Evolutionary conservation across 352 stramenopile genomes (phyloP).

Genomic region (Peronospora farinosa): DNA sequence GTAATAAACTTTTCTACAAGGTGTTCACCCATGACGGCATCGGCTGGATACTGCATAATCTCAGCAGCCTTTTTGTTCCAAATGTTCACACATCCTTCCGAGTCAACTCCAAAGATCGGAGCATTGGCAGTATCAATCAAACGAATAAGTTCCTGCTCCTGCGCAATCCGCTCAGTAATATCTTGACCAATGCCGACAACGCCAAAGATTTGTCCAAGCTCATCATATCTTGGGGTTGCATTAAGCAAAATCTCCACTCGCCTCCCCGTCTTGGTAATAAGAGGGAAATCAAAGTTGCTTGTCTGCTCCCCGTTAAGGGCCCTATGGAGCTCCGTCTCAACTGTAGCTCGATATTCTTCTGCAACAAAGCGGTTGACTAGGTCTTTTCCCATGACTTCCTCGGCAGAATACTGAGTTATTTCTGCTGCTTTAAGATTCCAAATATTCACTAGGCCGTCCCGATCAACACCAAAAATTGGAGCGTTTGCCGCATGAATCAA

Average conservation of each 20-base stretch:
- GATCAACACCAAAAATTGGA: slow-evolving; percentile 70
- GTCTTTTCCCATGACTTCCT: slow-evolving; percentile 74
- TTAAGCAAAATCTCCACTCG: slow-evolving; percentile 55
- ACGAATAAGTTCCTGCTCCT: slow-evolving; percentile 60
- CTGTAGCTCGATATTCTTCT: slow-evolving; percentile 26
- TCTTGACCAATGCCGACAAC: slow-evolving; percentile 79
- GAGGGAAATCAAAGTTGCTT: slow-evolving; percentile 77
- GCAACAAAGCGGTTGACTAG: slow-evolving; percentile 56
- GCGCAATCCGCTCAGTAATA: slow-evolving; percentile 48
- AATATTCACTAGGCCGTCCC: slow-evolving; percentile 49
- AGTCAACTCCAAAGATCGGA: slow-evolving; percentile 67
- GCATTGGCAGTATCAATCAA: slow-evolving; percentile 72
- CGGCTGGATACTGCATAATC: slow-evolving; percentile 50
- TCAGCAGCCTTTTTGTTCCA: slow-evolving; percentile 63
- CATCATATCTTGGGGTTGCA: slow-evolving; percentile 59
- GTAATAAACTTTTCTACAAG: slow-evolving; percentile 63
- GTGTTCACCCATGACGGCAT: slow-evolving; percentile 56
- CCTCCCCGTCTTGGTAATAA: slow-evolving; percentile 46
- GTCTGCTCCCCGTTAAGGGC: slow-evolving; percentile 49
- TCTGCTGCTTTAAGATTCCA: slow-evolving; percentile 75
- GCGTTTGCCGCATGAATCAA: slow-evolving; percentile 68
- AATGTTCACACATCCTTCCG: slow-evolving; percentile 52
- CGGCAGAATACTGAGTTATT: slow-evolving; percentile 63
- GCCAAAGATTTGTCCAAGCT: slow-evolving; percentile 64
- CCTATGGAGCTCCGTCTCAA: slow-evolving; percentile 26